phyloP scores from a whole-genome alignment of 2,329 filamentous ascomycete genomes.

The Botryosphaeria agaves region DNA sequence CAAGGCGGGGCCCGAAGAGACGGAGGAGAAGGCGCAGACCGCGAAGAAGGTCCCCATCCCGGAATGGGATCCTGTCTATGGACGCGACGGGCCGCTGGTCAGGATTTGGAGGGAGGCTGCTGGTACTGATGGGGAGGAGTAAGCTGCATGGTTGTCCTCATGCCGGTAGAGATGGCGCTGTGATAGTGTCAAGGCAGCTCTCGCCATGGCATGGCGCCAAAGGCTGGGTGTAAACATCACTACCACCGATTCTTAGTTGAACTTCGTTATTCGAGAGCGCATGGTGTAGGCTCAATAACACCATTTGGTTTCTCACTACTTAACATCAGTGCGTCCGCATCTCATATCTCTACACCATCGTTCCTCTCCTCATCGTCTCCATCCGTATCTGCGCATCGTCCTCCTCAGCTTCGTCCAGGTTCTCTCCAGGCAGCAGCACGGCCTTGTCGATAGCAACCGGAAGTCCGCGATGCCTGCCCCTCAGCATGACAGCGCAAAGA shows the following conservation, averaged over 20 bases:
- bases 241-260: too few species aligned
- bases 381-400: constrained; percentile 28
- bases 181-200: too few species aligned
- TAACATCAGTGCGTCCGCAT: too few species aligned
- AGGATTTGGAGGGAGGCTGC: constrained; percentile 1
- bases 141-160: too few species aligned
- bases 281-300: too few species aligned
- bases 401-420: constrained; percentile 42
- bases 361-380: constrained; percentile 1
- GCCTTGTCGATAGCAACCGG: constrained; percentile 53
- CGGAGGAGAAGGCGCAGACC: constrained; percentile 6
- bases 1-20: constrained; percentile 7
- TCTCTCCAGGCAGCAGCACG: constrained; percentile 49
- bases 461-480: constrained; percentile 46
- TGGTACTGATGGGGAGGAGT: background rate
- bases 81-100: constrained; percentile 1
- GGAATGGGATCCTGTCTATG: constrained; percentile 6
- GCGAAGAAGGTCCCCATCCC: constrained; percentile 6
- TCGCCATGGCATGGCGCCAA: too few species aligned
- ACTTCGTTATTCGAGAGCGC: too few species aligned
- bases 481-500: constrained; percentile 49
- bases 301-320: too few species aligned
- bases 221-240: too few species aligned
- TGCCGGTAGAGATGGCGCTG: too few species aligned
- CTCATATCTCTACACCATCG: too few species aligned